Evolutionary conservation across 2,329 filamentous ascomycete species (phyloP), one percentile per base, ranked within the genome.

Genomic region (Parasarocladium wereldwijsianum): DNA sequence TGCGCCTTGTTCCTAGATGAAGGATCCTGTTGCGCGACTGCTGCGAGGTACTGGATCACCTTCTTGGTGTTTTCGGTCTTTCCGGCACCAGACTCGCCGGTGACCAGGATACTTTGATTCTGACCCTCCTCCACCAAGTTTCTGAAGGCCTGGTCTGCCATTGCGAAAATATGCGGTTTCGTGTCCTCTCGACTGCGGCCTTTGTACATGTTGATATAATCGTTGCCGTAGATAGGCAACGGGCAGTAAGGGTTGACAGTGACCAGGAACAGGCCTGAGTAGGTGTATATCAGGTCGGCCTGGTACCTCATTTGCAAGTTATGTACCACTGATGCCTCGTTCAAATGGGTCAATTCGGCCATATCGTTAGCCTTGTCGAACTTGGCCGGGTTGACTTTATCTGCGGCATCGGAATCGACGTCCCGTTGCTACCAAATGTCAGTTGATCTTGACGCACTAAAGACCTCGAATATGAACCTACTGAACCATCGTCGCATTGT

Each of bases 61-160:
- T 98, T 98, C 50, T 98, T 98, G 11, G 90, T 98, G 50, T 98
- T 98, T 51, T 98, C 90, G 0, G 90, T 98, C 59, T 98, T 98
- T 43, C 90, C 90, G 19, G 90, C 90, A 48, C 90, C 90, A 12
- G 90, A 98, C 58, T 98, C 90, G 55, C 90, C 90, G 3, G 90
- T 98, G 14, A 98, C 92, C 31, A 98, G 64, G 43, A 98, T 98
- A 45, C 87, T 96, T 56, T 98, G 90, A 43, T 98, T 96, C 40
- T 85, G 68, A 23, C 86, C 86, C 53, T 96, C 90, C 31, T 94
- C 86, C 0, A 98, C 84, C 18, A 98, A 62, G 45, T 93, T 96
- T 11, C 90, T 74, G 53, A 96, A 98, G 1, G 92, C 90, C 47
- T 92, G 79, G 50, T 98, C 92, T 9, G 90, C 87, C 74, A 96